A percentile compares a stretch with the other conserved stretches of the same genome.
These are phyloP conservation scores for Barbarea vulgaris DNA, from an alignment of 345 rosid species.

Conservation along the genomic window DNA sequence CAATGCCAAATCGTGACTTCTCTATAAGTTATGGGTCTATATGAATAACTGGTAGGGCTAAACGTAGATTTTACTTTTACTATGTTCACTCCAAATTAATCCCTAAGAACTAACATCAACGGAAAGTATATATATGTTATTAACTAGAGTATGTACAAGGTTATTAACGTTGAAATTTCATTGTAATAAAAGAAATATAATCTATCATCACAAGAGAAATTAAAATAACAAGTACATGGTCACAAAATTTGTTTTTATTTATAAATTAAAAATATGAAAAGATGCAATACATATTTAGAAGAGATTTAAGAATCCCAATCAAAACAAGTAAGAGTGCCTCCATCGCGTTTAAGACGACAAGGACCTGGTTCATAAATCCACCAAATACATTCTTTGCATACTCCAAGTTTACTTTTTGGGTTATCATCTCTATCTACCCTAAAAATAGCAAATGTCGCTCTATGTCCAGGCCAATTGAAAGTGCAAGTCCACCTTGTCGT, in stretches of 20 bases:
- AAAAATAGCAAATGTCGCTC: neutral
- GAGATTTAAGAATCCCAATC: neutral
- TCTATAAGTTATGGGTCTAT: neutral
- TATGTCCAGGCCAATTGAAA: conserved; percentile 10
- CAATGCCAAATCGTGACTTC: conserved; percentile 15
- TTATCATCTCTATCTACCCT: conserved; percentile 15
- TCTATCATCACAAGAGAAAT: no score
- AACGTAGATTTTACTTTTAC: neutral
- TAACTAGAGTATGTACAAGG: neutral
- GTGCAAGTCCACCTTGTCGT: conserved; percentile 12
- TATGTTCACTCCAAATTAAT: neutral
- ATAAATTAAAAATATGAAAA: neutral
- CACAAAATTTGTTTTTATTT: neutral
- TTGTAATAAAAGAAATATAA: neutral
- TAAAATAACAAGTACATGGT: neutral
- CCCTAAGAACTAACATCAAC: neutral
- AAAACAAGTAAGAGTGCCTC: neutral
- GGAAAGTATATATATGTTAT: neutral
- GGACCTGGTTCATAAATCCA: neutral
- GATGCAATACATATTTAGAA: neutral
- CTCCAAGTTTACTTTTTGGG: neutral
- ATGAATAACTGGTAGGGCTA: neutral
- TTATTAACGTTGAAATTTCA: neutral
- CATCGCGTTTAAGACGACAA: conserved; percentile 4
- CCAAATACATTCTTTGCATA: conserved; percentile 8